Conservation (phyloP, 2,329 filamentous ascomycete species). For the Pleurostoma richardsiae region DNA sequence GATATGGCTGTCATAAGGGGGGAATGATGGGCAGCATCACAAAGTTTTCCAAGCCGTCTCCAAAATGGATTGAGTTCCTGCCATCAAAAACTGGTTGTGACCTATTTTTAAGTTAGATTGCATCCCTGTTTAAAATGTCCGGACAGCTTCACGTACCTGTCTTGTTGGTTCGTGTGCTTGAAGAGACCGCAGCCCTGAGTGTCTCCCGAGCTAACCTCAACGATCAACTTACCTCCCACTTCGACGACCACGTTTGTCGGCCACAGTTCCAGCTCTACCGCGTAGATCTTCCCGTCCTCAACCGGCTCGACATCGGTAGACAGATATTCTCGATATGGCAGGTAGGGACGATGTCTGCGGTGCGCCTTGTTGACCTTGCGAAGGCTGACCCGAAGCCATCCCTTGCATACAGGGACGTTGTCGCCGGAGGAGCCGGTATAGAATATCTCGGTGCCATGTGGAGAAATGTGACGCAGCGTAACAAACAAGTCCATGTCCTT, state of each 20-base stretch:
- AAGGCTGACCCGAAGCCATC: slow-evolving; percentile 56
- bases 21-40: slow-evolving; percentile 49
- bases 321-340: slow-evolving; percentile 55
- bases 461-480: slow-evolving; percentile 53
- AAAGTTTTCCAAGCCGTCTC: slow-evolving; percentile 41
- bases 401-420: slow-evolving; percentile 57
- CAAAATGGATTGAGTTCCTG: slow-evolving; percentile 48
- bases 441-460: slow-evolving; percentile 49
- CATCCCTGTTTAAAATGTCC: neutral
- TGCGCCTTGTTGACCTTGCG: slow-evolving; percentile 47
- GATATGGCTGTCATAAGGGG: neutral
- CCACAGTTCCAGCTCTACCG: slow-evolving; percentile 60
- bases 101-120: slow-evolving; percentile 2
- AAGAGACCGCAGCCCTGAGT: slow-evolving; percentile 57
- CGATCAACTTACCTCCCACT: slow-evolving; percentile 43
- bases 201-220: slow-evolving; percentile 52
- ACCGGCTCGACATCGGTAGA: slow-evolving; percentile 51
- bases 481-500: slow-evolving; percentile 59
- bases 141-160: slow-evolving; percentile 28
- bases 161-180: slow-evolving; percentile 42
- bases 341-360: slow-evolving; percentile 44
- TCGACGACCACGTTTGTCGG: slow-evolving; percentile 54
- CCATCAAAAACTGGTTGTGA: slow-evolving; percentile 51
- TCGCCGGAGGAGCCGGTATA: slow-evolving; percentile 65
- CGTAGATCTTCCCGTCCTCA: slow-evolving; percentile 48